Conservation (phyloP, 2,329 filamentous ascomycete genomes). For the Arthrobotrys megalospora region DNA sequence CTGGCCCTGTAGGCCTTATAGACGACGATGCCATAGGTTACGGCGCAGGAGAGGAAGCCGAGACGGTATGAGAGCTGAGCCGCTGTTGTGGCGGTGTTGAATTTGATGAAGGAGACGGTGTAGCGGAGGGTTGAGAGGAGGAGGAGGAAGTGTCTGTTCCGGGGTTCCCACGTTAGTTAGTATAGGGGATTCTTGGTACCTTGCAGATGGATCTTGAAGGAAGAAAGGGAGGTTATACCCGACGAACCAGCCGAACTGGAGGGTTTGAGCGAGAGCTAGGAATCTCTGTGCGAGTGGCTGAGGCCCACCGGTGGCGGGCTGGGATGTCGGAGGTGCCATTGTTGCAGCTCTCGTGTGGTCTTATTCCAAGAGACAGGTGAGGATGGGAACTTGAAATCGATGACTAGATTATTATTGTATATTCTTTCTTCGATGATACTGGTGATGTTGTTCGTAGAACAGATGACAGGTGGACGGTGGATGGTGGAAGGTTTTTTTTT, state of each 20-base stretch:
- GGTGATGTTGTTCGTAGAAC: neutral
- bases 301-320: constrained; percentile 43
- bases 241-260: constrained; percentile 91
- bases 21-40: constrained; percentile 97
- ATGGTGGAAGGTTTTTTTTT: constrained; percentile 1
- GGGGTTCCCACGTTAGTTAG: neutral
- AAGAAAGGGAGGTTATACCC: constrained; percentile 74
- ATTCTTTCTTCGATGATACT: neutral
- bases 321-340: constrained; percentile 82
- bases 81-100: constrained; percentile 85
- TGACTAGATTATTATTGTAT: neutral
- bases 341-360: neutral
- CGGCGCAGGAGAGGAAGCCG: constrained; percentile 88
- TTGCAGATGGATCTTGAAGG: constrained; percentile 33
- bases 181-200: constrained; percentile 39
- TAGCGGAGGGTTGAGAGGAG: constrained; percentile 88
- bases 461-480: too few species aligned
- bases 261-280: constrained; percentile 83
- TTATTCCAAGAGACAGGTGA: neutral
- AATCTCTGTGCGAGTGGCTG: constrained; percentile 80
- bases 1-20: constrained; percentile 96
- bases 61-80: constrained; percentile 89
- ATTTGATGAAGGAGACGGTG: constrained; percentile 84
- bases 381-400: too few species aligned
- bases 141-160: constrained; percentile 83